Percentiles rank a stretch among this genome's conserved stretches.
phyloP scores from a whole-genome alignment of 2,329 filamentous ascomycete genomes.

The Ascochyta viciae-villosae region DNA sequence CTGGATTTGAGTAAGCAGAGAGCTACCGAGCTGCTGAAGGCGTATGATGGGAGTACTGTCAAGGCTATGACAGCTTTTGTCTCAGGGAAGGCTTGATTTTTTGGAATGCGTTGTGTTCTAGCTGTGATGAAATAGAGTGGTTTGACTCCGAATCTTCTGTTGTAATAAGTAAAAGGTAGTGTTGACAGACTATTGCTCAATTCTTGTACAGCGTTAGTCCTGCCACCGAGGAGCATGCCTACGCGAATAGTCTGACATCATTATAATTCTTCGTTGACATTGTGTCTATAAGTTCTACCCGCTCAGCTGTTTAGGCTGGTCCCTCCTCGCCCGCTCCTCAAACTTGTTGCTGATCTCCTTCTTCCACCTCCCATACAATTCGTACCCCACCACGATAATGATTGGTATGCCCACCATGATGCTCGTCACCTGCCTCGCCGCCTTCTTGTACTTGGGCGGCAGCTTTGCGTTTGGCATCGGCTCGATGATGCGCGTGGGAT shows the following conservation, averaged over 20 bases:
- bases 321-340: slow-evolving; percentile 14
- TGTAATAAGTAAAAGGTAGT: too few relatives aligned
- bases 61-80: slow-evolving; percentile 71
- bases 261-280: background rate
- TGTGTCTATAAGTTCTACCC: background rate
- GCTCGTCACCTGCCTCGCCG: slow-evolving; percentile 38
- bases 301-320: background rate
- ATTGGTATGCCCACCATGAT: slow-evolving; percentile 48
- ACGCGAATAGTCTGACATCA: background rate
- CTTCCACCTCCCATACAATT: slow-evolving; percentile 39
- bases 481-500: slow-evolving; percentile 28
- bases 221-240: too few relatives aligned
- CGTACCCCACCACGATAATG: slow-evolving; percentile 42
- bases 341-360: slow-evolving; percentile 26
- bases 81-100: background rate
- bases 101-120: too few relatives aligned
- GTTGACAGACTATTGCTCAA: too few relatives aligned
- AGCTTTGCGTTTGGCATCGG: slow-evolving; percentile 29
- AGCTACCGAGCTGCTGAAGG: slow-evolving; percentile 76
- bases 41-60: slow-evolving; percentile 73
- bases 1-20: slow-evolving; percentile 74
- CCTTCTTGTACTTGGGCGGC: slow-evolving; percentile 43
- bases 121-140: too few relatives aligned
- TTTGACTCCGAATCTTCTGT: too few relatives aligned
- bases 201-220: too few relatives aligned